phyloP scores from a whole-genome alignment of 768 basidiomycete species.

The Tulasnella sp. region DNA sequence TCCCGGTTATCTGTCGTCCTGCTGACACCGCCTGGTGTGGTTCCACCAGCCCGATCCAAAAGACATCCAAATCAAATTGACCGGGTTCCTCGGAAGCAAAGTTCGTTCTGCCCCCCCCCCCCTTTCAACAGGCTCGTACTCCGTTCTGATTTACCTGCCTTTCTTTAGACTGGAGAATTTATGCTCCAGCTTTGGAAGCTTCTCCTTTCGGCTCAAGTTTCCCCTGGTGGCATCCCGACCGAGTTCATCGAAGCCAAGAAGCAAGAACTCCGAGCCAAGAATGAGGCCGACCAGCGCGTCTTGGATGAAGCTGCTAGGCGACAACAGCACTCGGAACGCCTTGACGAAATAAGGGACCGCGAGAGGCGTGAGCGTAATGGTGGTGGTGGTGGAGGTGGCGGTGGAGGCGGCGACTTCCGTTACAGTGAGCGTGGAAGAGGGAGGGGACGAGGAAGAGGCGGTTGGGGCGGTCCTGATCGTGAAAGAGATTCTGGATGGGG shows the following conservation, averaged over 20 bases:
- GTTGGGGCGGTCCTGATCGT: conserved; percentile 36
- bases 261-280: conserved; percentile 72
- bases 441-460: conserved; percentile 55
- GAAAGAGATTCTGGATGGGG: conserved; percentile 4
- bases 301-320: conserved; percentile 66
- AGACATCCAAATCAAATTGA: conserved; percentile 94
- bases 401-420: conserved; percentile 53
- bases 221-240: conserved; percentile 84
- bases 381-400: conserved; percentile 52
- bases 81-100: conserved; percentile 87
- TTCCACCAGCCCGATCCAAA: conserved; percentile 78
- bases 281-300: conserved; percentile 43
- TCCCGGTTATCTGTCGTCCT: not conserved
- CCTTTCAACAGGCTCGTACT: not conserved
- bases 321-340: conserved; percentile 61
- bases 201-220: conserved; percentile 89
- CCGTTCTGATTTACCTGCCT: not conserved
- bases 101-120: conserved; percentile 30
- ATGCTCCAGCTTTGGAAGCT: conserved; percentile 89
- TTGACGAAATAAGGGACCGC: conserved; percentile 70
- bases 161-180: conserved; percentile 67
- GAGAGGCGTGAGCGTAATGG: conserved; percentile 49
- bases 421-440: conserved; percentile 50
- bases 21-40: not conserved
- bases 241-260: conserved; percentile 93